Conservation (phyloP, 2,329 filamentous ascomycete genomes). For the Colletotrichum euphorbiae region DNA sequence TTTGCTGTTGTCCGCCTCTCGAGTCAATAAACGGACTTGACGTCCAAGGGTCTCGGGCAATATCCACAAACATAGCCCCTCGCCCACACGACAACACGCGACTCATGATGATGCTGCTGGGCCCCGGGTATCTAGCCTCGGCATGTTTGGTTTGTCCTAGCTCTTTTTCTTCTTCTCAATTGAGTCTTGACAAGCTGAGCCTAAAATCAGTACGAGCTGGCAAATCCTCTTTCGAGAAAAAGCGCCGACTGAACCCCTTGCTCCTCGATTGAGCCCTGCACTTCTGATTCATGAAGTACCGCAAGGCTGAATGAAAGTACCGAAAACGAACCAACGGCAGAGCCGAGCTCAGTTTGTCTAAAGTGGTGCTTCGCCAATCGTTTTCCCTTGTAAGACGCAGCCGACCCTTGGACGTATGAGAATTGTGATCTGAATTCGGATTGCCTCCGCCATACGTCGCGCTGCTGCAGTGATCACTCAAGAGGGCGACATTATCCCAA, state of each 20-base stretch:
- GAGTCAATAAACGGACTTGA: slow-evolving; percentile 4
- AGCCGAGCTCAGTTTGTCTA: slow-evolving; percentile 3
- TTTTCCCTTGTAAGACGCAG: slow-evolving; percentile 7
- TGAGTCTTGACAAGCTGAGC: neutral
- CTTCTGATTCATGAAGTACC: slow-evolving; percentile 20
- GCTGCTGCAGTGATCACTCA: slow-evolving; percentile 4
- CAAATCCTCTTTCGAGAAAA: neutral
- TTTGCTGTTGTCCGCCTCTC: neutral
- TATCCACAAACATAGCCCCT: slow-evolving; percentile 13
- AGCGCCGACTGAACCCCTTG: neutral
- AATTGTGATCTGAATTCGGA: neutral
- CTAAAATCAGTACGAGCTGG: slow-evolving; percentile 14
- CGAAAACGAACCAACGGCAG: slow-evolving; percentile 5
- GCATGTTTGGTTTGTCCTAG: neutral
- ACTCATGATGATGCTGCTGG: slow-evolving; percentile 27
- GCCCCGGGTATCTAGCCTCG: slow-evolving; percentile 14
- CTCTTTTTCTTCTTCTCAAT: slow-evolving; percentile 1
- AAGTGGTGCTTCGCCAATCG: neutral
- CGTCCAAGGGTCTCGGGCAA: slow-evolving; percentile 5
- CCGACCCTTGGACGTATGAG: neutral
- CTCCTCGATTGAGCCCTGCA: neutral
- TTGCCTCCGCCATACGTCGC: neutral
- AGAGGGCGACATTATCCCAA: slow-evolving; percentile 19
- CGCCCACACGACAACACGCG: slow-evolving; percentile 19
- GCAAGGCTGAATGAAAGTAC: slow-evolving; percentile 10